Percentiles rank a stretch among this genome's conserved stretches.
phyloP scores from a whole-genome alignment of 257 asterid genomes.

The Capsicum baccatum region DNA sequence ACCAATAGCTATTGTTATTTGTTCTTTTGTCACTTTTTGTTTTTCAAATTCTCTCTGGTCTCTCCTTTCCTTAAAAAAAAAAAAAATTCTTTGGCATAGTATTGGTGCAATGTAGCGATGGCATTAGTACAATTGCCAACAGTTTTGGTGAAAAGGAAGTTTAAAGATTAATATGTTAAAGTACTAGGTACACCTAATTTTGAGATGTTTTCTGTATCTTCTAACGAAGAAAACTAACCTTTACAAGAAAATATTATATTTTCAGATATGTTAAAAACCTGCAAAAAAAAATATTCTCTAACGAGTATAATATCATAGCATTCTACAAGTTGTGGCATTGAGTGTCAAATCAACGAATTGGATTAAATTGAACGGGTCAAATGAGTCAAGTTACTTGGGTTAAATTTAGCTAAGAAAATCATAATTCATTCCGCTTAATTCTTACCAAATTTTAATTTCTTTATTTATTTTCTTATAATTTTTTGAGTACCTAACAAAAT shows the following conservation, averaged over 20 bases:
- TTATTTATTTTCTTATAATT: no score
- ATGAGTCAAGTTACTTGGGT: background rate
- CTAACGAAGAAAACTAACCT: background rate
- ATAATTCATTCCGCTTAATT: background rate
- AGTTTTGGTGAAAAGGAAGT: slow-evolving; percentile 11
- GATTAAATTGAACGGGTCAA: background rate
- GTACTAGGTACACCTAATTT: slow-evolving; percentile 27
- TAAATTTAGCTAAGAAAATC: background rate
- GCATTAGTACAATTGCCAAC: background rate
- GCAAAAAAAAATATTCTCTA: background rate
- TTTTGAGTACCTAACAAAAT: background rate
- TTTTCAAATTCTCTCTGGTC: background rate
- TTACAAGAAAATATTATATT: background rate
- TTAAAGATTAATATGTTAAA: background rate
- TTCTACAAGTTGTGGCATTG: background rate
- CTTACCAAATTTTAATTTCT: background rate
- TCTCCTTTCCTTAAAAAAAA: no score
- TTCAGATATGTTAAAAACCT: background rate
- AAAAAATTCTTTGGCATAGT: no score
- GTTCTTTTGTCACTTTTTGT: background rate
- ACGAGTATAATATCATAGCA: background rate
- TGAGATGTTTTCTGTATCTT: background rate
- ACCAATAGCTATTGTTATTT: background rate
- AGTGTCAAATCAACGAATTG: background rate
- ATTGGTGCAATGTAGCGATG: background rate